Base-by-base conservation (phyloP, 2,329 filamentous ascomycete genomes). In the Penicillium sp. region DNA sequence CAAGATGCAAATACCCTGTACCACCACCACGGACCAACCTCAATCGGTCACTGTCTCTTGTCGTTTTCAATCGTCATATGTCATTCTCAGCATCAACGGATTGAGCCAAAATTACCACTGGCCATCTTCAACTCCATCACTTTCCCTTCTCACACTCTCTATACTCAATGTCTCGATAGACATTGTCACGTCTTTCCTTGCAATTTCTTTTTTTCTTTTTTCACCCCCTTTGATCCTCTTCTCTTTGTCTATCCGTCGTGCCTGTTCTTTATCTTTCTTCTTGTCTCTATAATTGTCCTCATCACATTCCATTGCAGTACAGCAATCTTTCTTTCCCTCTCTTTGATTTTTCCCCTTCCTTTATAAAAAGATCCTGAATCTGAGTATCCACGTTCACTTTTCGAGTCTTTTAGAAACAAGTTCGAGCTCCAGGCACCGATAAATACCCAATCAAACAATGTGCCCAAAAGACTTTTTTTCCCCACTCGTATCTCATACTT, bases 121-220 rank as follows among this genome's bases (percentile, higher is more conserved):
- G 34, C 41, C 32, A 35, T 29, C n/a, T 43, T 35, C 12, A 18
- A 18, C 18, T 18, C 35, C n/a, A 13, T 37, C 35, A 24, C 29
- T 11, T 32, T 32, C 29, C 18, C 29, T 25, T 35, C 35, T 29
- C 39, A 48, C 50, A 43, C 45, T 52, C 54, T 51, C 47, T 55
- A 48, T 55, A 53, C 36, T 38, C 43, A 45, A 29, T 8, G 24
- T 45, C 34, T 28, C 44, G 12, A 44, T 36, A 13, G 40, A 32
- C 40, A 24, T 25, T 46, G 37, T 39, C 47, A 47, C 46, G 28
- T 49, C 51, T 49, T 36, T 47, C 45, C 24, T 28, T 18, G 27
- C 3, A 28, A 39, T n/a, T 45, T 25, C 26, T 36, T 13, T 25
- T 36, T 36, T 13, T 29, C 29, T 26, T 33, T 9, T 12, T 27